Base-by-base conservation (phyloP, 805 yeast species). In the Candida broadrunensis region DNA sequence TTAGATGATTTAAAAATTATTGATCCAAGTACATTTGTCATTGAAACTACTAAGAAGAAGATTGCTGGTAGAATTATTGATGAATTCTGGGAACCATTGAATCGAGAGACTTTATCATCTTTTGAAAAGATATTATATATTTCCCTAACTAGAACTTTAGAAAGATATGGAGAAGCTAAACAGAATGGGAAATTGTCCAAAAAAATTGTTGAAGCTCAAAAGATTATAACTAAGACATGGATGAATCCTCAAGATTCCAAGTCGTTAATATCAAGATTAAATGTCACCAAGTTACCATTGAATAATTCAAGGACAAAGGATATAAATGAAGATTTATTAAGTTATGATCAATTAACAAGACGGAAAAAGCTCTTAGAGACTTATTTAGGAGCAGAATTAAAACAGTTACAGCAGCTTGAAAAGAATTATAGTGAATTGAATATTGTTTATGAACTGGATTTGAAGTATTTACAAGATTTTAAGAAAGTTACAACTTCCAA, bases 341-440 rank as follows among this genome's bases (percentile, higher is more conserved):
- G 49, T 43, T 56, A 50, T 30, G 71, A 65, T 43, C 49, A 43
- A 12, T 40, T 61, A 18, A 36, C 42, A 6, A 42, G 61, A 29
- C 45, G 61, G 19, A 61, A 59, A 37, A 51, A 50, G 14, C 52
- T 50, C 26, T 43, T 65, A 34, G 73, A 69, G 41, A 61, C 70
- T 12, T 60, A 63, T 40, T 50, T 69, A 14, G 63, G 55, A 65
- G 73, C 74, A 2, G 75, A 70, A 44, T 33, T 60, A 26, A 61
- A 61, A 37, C 73, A 68, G 43, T 51, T 68, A 30, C 46, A 52
- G 25, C 68, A 63, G 8, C 50, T 70, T 14, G 59, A 64, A 37
- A 43, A 45, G 7, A 52, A 62, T 42, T 52, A 54, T 35, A 47
- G 50, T 9, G 54, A 57, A 15, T 42, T 58, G 5, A 45, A 61